These are phyloP conservation scores for Penicillium griseofulvum DNA, from an alignment of 2,329 filamentous ascomycete genomes.

Conservation along the genomic window DNA sequence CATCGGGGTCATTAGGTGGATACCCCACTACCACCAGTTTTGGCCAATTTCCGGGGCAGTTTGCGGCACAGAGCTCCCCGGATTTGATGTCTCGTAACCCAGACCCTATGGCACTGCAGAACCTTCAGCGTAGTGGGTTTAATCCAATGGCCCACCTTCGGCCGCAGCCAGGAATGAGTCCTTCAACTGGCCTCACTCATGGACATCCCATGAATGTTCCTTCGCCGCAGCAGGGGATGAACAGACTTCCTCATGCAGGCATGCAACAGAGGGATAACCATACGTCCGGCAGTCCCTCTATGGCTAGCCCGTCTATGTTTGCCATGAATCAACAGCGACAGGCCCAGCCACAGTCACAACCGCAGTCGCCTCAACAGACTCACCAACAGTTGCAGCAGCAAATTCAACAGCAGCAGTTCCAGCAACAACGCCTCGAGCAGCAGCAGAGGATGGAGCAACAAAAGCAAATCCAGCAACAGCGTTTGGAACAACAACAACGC, in stretches of 20 bases:
- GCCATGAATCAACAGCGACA: conserved; percentile 22
- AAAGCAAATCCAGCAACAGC: conserved; percentile 11
- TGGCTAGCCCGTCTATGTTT: conserved; percentile 26
- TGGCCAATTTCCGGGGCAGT: conserved; percentile 29
- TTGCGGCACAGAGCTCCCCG: conserved; percentile 28
- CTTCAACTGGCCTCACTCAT: conserved; percentile 29
- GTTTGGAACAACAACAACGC: conserved; percentile 12
- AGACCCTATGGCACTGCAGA: conserved; percentile 31
- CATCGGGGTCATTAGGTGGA: conserved; percentile 30
- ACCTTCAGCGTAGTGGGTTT: conserved; percentile 29
- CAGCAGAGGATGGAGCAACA: conserved; percentile 17
- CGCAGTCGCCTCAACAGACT: conserved; percentile 29
- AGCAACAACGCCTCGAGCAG: conserved; percentile 19
- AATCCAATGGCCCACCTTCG: conserved; percentile 34
- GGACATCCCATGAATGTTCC: conserved; percentile 29
- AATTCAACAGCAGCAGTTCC: conserved; percentile 23
- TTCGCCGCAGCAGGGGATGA: conserved; percentile 34
- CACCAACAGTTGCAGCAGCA: conserved; percentile 24
- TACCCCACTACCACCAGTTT: conserved; percentile 29
- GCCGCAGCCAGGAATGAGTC: conserved; percentile 26
- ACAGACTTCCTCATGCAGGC: conserved; percentile 26
- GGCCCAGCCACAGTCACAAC: conserved; percentile 22
- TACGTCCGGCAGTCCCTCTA: conserved; percentile 21
- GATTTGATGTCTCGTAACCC: conserved; percentile 29
- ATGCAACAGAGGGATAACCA: conserved; percentile 24